Conservation (phyloP, 129 eudicot genomes). For the Oenanthe sinensis region DNA sequence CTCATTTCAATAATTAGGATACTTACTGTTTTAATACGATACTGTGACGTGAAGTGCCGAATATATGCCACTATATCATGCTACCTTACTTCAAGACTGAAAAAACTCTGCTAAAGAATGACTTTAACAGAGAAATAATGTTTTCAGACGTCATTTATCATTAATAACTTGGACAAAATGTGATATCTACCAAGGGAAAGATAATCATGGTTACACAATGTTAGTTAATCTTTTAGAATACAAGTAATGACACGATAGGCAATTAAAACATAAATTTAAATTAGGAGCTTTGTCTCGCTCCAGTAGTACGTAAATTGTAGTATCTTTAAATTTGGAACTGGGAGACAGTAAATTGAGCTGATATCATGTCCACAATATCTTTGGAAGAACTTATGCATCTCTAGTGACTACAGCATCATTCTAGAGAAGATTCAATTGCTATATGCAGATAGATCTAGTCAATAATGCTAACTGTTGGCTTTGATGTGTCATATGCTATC, state of each 20-base stretch:
- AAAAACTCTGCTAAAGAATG: background rate
- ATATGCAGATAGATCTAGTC: background rate
- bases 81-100: background rate
- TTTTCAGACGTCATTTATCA: background rate
- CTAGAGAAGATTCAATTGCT: background rate
- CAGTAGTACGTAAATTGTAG: background rate
- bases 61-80: background rate
- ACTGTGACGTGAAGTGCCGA: background rate
- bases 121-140: background rate
- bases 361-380: background rate
- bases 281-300: background rate
- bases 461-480: slow-evolving; percentile 7
- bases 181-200: background rate
- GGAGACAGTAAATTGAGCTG: background rate
- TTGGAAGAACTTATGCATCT: background rate
- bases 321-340: background rate
- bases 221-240: background rate
- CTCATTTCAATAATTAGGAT: background rate
- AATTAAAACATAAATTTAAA: background rate
- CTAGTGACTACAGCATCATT: background rate
- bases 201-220: background rate
- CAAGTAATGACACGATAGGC: background rate
- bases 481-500: slow-evolving; percentile 1
- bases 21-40: background rate
- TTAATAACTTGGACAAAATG: background rate